These are phyloP conservation scores for Neodidymelliopsis sp. DNA, from an alignment of 2,329 filamentous ascomycete genomes.

Conservation along the genomic window DNA sequence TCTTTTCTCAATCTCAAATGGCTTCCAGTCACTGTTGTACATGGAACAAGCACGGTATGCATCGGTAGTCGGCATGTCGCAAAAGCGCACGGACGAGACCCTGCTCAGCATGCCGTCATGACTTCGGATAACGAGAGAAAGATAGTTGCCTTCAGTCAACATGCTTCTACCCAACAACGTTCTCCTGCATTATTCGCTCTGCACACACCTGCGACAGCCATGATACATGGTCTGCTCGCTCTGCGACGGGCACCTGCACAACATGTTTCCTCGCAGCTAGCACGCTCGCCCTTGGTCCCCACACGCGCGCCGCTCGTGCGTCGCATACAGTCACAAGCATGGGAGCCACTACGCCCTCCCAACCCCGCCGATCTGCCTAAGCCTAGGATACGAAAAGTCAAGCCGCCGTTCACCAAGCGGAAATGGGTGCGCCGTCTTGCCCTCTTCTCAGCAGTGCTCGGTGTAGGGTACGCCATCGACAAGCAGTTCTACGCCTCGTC, in stretches of 20 bases:
- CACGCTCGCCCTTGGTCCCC: conserved; percentile 24
- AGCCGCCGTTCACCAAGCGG: conserved; percentile 72
- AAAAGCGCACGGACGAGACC: conserved; percentile 8
- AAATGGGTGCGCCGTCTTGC: conserved; percentile 81
- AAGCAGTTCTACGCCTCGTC: conserved; percentile 79
- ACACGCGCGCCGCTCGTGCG: conserved; percentile 30
- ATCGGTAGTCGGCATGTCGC: conserved; percentile 15
- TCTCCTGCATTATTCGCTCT: background rate
- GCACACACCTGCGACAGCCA: conserved; percentile 32
- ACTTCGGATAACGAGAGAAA: conserved; percentile 22
- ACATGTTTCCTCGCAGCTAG: conserved; percentile 30
- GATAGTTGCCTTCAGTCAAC: conserved; percentile 4
- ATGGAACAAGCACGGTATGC: too few species aligned
- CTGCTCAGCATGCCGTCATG: conserved; percentile 35
- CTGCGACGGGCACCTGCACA: conserved; percentile 38
- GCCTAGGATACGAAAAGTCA: conserved; percentile 61
- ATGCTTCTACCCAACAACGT: conserved; percentile 4
- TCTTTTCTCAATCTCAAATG: too few species aligned
- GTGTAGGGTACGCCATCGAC: conserved; percentile 73
- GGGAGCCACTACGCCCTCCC: conserved; percentile 66
- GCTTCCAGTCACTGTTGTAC: too few species aligned
- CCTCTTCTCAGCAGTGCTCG: conserved; percentile 66
- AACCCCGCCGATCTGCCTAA: conserved; percentile 77
- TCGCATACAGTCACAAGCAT: conserved; percentile 46
- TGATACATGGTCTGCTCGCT: conserved; percentile 50